A percentile compares a stretch with the other conserved stretches of the same genome.
These are phyloP conservation scores for Rhizopogon sp. DNA, from an alignment of 768 basidiomycete genomes.

Conservation along the genomic window DNA sequence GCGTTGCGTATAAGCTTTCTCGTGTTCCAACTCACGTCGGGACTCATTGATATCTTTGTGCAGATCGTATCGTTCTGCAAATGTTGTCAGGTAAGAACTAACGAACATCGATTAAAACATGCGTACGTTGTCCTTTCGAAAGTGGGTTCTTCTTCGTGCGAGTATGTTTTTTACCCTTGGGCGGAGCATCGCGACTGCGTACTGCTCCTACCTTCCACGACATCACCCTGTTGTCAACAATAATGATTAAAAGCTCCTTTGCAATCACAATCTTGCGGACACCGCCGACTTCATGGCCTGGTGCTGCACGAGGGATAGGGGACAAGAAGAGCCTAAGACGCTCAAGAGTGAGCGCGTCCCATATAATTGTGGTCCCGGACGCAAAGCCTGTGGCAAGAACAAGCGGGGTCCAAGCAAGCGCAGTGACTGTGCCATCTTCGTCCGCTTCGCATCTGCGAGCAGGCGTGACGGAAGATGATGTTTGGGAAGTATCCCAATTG, in stretches of 20 bases:
- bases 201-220: conserved; percentile 62
- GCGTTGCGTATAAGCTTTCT: conserved; percentile 33
- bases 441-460: conserved; percentile 57
- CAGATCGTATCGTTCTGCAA: conserved; percentile 59
- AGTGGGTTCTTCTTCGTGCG: conserved; percentile 19
- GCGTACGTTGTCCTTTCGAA: conserved; percentile 46
- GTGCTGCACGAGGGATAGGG: conserved; percentile 33
- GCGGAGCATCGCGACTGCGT: conserved; percentile 20
- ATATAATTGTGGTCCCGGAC: conserved; percentile 52
- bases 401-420: conserved; percentile 56
- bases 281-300: conserved; percentile 31
- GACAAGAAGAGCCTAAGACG: conserved; percentile 50
- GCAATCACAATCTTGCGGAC: conserved; percentile 58
- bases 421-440: conserved; percentile 57
- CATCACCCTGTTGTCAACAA: conserved; percentile 56
- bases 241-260: conserved; percentile 49
- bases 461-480: conserved; percentile 23
- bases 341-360: conserved; percentile 62
- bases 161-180: conserved; percentile 27
- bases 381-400: conserved; percentile 64
- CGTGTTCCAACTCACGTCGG: conserved; percentile 43
- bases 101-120: not conserved
- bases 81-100: not conserved
- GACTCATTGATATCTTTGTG: conserved; percentile 60
- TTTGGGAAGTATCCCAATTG: conserved; percentile 33